phyloP scores from a whole-genome alignment of 352 stramenopile genomes.

The Blastocystis sp. region DNA sequence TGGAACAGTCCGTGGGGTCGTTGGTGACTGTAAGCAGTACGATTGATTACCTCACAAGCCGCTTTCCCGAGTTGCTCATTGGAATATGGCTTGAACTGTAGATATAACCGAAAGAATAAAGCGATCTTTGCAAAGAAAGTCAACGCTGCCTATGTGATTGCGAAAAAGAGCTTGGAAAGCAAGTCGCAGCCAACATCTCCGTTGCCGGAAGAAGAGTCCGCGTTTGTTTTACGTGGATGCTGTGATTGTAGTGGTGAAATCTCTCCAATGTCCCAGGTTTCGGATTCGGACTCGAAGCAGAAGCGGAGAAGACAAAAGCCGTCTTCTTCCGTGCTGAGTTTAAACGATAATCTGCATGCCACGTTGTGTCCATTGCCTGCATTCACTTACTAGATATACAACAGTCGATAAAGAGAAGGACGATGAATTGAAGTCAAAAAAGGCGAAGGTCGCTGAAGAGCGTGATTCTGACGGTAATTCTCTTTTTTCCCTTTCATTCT shows the following conservation, averaged over 20 bases:
- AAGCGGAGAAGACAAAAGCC: conserved; percentile 74
- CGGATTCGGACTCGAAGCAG: conserved; percentile 76
- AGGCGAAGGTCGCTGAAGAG: conserved; percentile 19
- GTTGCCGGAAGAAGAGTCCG: background rate
- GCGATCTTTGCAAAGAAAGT: conserved; percentile 28
- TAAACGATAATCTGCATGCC: conserved; percentile 67
- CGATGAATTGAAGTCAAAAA: conserved; percentile 28
- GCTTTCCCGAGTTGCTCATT: conserved; percentile 26
- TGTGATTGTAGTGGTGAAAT: background rate
- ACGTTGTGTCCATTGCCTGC: background rate
- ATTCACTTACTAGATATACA: conserved; percentile 33
- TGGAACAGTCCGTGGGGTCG: conserved; percentile 41
- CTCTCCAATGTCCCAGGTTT: conserved; percentile 1
- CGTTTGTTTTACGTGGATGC: background rate
- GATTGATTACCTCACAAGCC: conserved; percentile 8
- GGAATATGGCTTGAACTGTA: background rate
- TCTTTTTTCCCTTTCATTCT: conserved; percentile 17
- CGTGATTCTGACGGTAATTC: conserved; percentile 14
- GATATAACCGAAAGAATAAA: conserved; percentile 56
- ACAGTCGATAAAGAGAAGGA: conserved; percentile 65
- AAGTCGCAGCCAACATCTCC: conserved; percentile 4
- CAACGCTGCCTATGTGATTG: conserved; percentile 47
- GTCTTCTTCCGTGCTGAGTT: conserved; percentile 39
- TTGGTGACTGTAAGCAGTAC: conserved; percentile 9
- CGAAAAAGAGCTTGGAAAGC: background rate